Conservation (phyloP, 2,329 filamentous ascomycete genomes). For the Arthrobotrys sinensis region DNA sequence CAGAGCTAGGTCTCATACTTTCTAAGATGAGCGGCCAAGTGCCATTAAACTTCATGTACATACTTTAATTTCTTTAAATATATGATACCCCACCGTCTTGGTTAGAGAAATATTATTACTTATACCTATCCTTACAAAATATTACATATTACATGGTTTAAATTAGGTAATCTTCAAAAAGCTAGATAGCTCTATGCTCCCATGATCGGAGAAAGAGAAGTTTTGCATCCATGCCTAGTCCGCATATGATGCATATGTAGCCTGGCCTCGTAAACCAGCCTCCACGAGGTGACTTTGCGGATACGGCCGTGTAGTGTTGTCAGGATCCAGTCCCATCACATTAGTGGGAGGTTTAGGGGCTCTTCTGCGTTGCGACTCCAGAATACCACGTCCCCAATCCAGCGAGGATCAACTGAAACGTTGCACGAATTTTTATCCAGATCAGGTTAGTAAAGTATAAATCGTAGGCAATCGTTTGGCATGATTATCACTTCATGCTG, state of each 20-base stretch:
- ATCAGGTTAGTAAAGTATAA: background rate
- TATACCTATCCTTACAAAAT: background rate
- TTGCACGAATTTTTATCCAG: background rate
- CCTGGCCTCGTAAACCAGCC: too few relatives aligned
- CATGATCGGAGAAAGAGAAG: too few relatives aligned
- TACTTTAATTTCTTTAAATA: constrained; percentile 1
- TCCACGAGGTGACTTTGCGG: too few relatives aligned
- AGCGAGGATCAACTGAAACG: background rate
- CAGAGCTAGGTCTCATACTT: constrained; percentile 18
- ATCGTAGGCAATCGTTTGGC: background rate
- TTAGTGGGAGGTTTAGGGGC: background rate
- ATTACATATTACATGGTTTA: too few relatives aligned
- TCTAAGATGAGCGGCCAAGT: constrained; percentile 17
- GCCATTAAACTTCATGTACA: constrained; percentile 22
- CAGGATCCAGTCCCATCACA: background rate
- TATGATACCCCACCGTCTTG: constrained; percentile 17
- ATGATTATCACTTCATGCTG: constrained; percentile 8
- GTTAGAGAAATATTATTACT: constrained; percentile 7
- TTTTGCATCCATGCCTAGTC: background rate
- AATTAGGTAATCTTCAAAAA: too few relatives aligned
- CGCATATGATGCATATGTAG: too few relatives aligned
- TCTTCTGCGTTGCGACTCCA: background rate
- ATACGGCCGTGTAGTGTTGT: background rate
- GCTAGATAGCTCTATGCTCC: too few relatives aligned
- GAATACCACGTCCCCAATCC: constrained; percentile 1